Evolutionary conservation across 495 filamentous ascomycete species (phyloP).

Genomic region (Aspergillus affinis): DNA sequence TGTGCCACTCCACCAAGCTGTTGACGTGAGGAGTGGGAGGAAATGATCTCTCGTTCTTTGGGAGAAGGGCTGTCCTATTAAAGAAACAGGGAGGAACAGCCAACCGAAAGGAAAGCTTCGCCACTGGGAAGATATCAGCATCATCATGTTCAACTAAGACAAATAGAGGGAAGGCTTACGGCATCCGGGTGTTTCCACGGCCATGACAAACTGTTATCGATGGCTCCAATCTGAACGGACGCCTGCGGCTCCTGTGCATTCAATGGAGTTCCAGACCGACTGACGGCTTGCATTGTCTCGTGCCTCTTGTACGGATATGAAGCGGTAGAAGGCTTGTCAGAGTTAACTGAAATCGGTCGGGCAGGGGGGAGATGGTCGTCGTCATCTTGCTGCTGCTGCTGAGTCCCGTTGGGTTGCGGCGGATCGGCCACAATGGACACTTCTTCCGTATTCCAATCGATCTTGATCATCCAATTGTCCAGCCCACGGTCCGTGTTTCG

Average conservation of each 20-base stretch:
- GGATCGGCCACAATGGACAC: slow-evolving; percentile 86
- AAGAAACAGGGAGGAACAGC: slow-evolving; percentile 94
- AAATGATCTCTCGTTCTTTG: slow-evolving; percentile 91
- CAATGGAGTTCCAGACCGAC: slow-evolving; percentile 57
- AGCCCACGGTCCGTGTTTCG: slow-evolving; percentile 94
- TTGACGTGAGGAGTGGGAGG: slow-evolving; percentile 87
- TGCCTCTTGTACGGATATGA: slow-evolving; percentile 73
- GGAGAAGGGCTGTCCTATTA: slow-evolving; percentile 95
- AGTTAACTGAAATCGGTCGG: slow-evolving; percentile 56
- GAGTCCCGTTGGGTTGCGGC: slow-evolving; percentile 58
- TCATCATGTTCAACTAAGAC: neutral
- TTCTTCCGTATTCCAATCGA: slow-evolving; percentile 78
- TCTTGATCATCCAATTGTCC: slow-evolving; percentile 99
- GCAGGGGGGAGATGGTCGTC: slow-evolving; percentile 54
- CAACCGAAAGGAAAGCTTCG: slow-evolving; percentile 96
- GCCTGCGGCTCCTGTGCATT: slow-evolving; percentile 46
- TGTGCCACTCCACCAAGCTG: slow-evolving; percentile 94
- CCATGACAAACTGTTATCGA: slow-evolving; percentile 97
- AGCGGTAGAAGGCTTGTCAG: slow-evolving; percentile 42
- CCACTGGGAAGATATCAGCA: slow-evolving; percentile 50
- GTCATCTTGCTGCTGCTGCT: slow-evolving; percentile 47
- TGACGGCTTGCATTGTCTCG: slow-evolving; percentile 78
- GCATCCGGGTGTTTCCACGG: slow-evolving; percentile 99
- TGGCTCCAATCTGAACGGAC: slow-evolving; percentile 81
- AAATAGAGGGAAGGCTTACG: slow-evolving; percentile 39